Evolutionary conservation across 306 rosid genomes (phyloP).

Genomic region (Quillaja saponaria): DNA sequence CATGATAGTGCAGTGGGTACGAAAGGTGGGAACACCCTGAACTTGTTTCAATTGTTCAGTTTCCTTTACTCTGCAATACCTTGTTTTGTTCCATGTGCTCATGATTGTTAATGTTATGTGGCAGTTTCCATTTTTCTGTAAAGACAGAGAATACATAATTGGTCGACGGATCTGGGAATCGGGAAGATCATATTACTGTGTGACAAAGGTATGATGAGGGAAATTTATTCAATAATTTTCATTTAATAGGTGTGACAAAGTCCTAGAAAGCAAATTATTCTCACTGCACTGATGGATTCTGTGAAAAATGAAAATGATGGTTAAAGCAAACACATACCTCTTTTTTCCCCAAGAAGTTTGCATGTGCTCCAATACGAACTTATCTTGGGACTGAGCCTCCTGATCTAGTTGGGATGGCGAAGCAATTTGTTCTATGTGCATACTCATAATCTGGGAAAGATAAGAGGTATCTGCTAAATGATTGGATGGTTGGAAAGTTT

Average conservation of each 20-base stretch:
- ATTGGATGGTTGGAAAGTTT: too few species aligned
- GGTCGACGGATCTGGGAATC: conserved; percentile 69
- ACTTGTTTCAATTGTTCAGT: neutral
- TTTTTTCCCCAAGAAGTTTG: neutral
- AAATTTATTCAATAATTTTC: too few species aligned
- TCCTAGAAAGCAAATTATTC: too few species aligned
- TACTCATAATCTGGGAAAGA: too few species aligned
- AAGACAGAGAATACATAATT: conserved; percentile 68
- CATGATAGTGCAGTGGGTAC: conserved; percentile 58
- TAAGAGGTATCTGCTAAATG: too few species aligned
- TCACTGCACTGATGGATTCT: neutral
- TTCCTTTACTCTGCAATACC: neutral
- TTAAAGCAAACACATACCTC: neutral
- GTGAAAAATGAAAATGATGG: neutral
- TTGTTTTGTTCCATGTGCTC: conserved; percentile 26
- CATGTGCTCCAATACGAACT: neutral
- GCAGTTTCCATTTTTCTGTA: conserved; percentile 73
- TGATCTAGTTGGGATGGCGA: neutral
- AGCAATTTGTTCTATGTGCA: too few species aligned
- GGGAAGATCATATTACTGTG: conserved; percentile 60
- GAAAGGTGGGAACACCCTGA: conserved; percentile 40
- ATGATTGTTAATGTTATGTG: conserved; percentile 34
- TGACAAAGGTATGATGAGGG: conserved; percentile 59
- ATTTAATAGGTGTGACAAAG: too few species aligned
- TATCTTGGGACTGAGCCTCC: conserved; percentile 1